Evolutionary conservation across 2,329 filamentous ascomycete species (phyloP).

Genomic region (Waltergamsia citrina): DNA sequence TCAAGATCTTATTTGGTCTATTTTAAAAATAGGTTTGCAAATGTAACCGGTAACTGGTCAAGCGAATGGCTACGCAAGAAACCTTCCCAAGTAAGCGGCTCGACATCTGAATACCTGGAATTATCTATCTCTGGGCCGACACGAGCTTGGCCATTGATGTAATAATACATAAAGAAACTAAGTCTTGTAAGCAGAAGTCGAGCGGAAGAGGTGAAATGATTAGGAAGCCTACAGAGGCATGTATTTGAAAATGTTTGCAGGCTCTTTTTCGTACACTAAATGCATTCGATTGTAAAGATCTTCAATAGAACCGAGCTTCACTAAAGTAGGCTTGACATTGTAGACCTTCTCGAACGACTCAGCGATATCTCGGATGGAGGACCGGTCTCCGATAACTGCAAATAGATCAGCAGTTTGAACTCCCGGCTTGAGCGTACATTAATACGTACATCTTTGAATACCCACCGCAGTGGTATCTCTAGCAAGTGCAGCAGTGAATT

Average conservation of each 20-base stretch:
- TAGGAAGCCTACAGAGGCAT: neutral
- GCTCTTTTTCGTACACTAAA: neutral
- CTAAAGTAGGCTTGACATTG: neutral
- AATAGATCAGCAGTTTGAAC: slow-evolving; percentile 1
- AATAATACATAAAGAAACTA: neutral
- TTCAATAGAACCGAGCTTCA: neutral
- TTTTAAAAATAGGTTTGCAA: no score
- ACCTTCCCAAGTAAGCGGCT: no score
- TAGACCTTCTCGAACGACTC: neutral
- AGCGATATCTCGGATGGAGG: neutral
- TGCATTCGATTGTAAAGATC: neutral
- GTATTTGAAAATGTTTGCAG: neutral
- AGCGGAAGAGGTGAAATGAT: neutral
- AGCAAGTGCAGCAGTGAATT: slow-evolving; percentile 14
- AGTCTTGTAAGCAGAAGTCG: neutral
- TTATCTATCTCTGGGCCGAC: neutral
- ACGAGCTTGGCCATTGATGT: neutral
- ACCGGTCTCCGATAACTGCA: neutral
- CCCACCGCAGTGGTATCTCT: neutral
- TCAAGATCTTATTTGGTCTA: no score
- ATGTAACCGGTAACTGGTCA: no score
- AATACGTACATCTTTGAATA: neutral
- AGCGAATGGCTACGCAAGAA: no score
- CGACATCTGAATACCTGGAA: no score
- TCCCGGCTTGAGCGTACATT: neutral